Percentiles rank a stretch among this genome's conserved stretches.
phyloP scores from a whole-genome alignment of 805 yeast species.

The Yarrowia porcina region DNA sequence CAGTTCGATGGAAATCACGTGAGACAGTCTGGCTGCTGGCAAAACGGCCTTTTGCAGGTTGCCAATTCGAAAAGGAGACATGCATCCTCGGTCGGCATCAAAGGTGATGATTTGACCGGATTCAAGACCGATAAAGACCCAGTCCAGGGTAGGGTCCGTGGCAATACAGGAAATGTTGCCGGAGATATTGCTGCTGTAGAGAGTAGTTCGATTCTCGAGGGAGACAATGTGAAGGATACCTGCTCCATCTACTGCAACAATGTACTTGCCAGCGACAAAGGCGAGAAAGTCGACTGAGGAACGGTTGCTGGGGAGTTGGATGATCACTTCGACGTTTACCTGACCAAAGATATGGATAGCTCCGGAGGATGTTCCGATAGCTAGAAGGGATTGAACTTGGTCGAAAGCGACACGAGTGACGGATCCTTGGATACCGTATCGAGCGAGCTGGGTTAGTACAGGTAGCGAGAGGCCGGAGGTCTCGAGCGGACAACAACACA shows the following conservation, averaged over 20 bases:
- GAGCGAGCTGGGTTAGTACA: conserved; percentile 33
- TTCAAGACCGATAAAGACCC: conserved; percentile 74
- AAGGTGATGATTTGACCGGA: conserved; percentile 71
- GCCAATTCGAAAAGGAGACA: conserved; percentile 64
- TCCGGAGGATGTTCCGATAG: conserved; percentile 69
- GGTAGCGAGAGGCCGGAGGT: background rate
- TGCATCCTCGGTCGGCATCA: conserved; percentile 73
- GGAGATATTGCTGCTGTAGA: conserved; percentile 61
- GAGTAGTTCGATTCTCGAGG: conserved; percentile 55
- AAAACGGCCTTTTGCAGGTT: conserved; percentile 66
- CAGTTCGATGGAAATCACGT: conserved; percentile 66
- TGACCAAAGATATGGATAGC: conserved; percentile 80
- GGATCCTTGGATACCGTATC: conserved; percentile 62
- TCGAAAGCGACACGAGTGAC: conserved; percentile 72
- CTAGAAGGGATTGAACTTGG: conserved; percentile 82
- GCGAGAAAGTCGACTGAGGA: conserved; percentile 44
- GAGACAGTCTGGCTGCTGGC: conserved; percentile 57
- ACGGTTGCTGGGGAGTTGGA: conserved; percentile 49
- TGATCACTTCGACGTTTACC: conserved; percentile 67
- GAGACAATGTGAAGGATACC: conserved; percentile 68
- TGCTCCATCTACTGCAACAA: conserved; percentile 65
- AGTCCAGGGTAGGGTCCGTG: conserved; percentile 84
- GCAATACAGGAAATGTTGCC: conserved; percentile 66
- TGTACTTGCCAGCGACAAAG: conserved; percentile 76
- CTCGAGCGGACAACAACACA: background rate